Base-by-base conservation (phyloP, 306 rosid genomes). In the Ceratonia siliqua region DNA sequence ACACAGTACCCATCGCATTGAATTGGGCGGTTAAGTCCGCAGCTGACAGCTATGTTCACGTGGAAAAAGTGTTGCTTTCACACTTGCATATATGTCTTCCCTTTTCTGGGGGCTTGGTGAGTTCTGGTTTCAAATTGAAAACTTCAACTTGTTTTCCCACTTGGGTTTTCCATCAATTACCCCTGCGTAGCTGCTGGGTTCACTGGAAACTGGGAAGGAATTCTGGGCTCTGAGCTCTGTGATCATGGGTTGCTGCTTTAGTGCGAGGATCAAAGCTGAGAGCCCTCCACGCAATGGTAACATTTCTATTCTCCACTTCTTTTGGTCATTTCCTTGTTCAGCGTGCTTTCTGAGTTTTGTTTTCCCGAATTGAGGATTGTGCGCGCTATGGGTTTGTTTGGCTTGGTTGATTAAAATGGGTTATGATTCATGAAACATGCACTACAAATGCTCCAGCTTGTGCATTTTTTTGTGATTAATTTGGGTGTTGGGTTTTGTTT, bases 251-350 rank as follows among this genome's bases (percentile, higher is more conserved):
- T 88, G 94, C 63, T 91, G 91, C 86, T 79, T 83, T 2, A 89
- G 97, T 85, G 83, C 88, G 36, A 86, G 77, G 81, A 87, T 94
- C 82, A 94, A 94, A 85, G 98, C 97, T 74, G 96, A 90, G 68
- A 94, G 94, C 83, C 93, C 96, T 82, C 86, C 82, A 55, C 97
- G 71, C 39, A 76, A 84, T 74, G 97, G 97, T 91, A 84, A 52
- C 36, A 21, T 62, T 49, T 63, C 55, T 50, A 1, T 46, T 72
- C 73, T 56, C 30, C 18, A 27, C 73, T 42, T 32, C 2, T 48
- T 72, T 59, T 48, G 18, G 14, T 77, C 67, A 15, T 53, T 70
- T 70, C 41, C 62, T 63, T 50, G 49, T 24, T 79, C 56, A 43
- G 24, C 49, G 42, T 62, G 42, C 35, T 62, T 14, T 78, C 42